Conservation (phyloP, 805 yeast genomes). For the Yarrowia alimentaria region DNA sequence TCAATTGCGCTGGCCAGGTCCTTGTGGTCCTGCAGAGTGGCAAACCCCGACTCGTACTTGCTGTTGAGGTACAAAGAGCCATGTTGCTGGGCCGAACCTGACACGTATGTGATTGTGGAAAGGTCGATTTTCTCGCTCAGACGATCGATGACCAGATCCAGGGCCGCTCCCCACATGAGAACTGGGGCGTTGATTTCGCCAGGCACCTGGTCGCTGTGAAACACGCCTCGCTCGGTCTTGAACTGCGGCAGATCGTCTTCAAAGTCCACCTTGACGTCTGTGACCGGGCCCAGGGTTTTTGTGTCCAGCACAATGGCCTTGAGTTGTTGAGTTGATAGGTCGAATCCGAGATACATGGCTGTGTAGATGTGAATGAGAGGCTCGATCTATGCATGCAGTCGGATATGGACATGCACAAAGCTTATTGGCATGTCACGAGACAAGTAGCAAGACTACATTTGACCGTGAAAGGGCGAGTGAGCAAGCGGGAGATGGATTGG, state of each 20-base stretch:
- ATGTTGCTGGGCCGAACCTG: constrained; percentile 91
- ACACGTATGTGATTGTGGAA: constrained; percentile 57
- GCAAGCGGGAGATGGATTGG: too few relatives aligned
- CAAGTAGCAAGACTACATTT: too few relatives aligned
- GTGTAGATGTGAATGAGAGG: not conserved
- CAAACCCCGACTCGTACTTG: constrained; percentile 28
- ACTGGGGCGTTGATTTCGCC: constrained; percentile 74
- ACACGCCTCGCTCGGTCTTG: constrained; percentile 72
- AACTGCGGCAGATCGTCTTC: constrained; percentile 63
- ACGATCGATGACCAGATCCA: constrained; percentile 58
- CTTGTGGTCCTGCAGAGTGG: not conserved
- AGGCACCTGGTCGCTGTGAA: constrained; percentile 44
- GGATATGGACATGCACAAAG: too few relatives aligned
- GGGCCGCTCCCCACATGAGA: constrained; percentile 84
- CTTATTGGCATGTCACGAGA: too few relatives aligned
- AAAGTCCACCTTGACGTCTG: constrained; percentile 66
- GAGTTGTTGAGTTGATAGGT: constrained; percentile 85
- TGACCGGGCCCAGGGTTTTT: constrained; percentile 48
- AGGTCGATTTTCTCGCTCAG: constrained; percentile 58
- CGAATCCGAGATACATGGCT: constrained; percentile 54
- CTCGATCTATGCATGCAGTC: not conserved
- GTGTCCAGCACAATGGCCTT: constrained; percentile 67
- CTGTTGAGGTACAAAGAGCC: constrained; percentile 82
- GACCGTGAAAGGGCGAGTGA: too few relatives aligned
- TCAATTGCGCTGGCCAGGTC: constrained; percentile 7